Conservation (phyloP, 1,139 yeast genomes). For the Nematodospora anomalae region DNA sequence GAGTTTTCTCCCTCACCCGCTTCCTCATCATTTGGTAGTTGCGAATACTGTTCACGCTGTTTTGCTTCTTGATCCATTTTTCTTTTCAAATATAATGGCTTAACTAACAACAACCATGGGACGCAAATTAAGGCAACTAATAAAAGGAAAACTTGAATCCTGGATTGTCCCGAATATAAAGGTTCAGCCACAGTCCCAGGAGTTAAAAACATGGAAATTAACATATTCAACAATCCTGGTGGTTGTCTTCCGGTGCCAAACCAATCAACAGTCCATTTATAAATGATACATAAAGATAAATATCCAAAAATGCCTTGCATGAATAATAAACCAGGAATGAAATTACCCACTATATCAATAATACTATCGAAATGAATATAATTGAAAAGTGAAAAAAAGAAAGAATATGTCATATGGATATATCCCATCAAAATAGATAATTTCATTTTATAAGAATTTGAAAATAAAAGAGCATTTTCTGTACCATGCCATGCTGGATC, state of each 20-base stretch:
- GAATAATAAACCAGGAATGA: constrained; percentile 74
- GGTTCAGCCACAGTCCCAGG: constrained; percentile 74
- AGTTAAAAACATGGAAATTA: constrained; percentile 75
- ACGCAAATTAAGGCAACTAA: constrained; percentile 68
- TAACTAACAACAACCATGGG: constrained; percentile 70
- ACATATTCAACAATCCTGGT: constrained; percentile 78
- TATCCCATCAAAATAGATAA: constrained; percentile 79
- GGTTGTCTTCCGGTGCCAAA: constrained; percentile 65
- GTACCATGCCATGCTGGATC: constrained; percentile 85
- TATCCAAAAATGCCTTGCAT: constrained; percentile 87
- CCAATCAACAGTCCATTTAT: constrained; percentile 84
- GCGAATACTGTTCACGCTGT: constrained; percentile 26
- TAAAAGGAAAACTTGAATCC: constrained; percentile 59
- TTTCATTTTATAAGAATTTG: constrained; percentile 82
- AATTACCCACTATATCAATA: constrained; percentile 74
- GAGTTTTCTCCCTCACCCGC: constrained; percentile 27
- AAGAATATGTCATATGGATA: constrained; percentile 75
- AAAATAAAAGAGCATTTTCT: constrained; percentile 69
- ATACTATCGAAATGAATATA: constrained; percentile 55
- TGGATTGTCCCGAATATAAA: constrained; percentile 62
- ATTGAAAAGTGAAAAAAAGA: constrained; percentile 66
- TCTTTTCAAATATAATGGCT: constrained; percentile 56
- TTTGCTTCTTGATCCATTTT: constrained; percentile 43
- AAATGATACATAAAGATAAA: constrained; percentile 66
- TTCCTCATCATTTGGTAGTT: constrained; percentile 26